Base-by-base conservation (phyloP, 2,329 filamentous ascomycete genomes). In the Microcera coccophila region DNA sequence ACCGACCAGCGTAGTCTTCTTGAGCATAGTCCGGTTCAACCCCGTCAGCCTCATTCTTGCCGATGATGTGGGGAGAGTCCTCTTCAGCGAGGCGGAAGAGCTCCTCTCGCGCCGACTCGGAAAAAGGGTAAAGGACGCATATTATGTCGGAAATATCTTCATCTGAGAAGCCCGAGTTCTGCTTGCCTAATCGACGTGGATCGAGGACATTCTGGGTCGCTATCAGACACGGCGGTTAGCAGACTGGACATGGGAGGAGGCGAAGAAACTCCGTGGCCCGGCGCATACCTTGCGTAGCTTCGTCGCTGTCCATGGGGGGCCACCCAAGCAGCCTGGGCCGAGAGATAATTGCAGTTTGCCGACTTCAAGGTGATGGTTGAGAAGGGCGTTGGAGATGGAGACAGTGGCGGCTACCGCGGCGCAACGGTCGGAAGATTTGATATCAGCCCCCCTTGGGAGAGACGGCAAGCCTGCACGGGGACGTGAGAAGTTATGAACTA, bases 61-160 rank as follows among this genome's bases (percentile, higher is more conserved):
- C 70, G 16, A 76, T 68, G 45, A 77, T 71, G 53, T 77, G 70
- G 19, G 68, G 71, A 26, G 69, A 72, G 48, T 68, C 65, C 45
- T 75, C 68, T 35, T 58, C 48, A 44, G 74, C 75, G 22, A 81
- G 68, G 4, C 68, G 64, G 47, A 66, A 62, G n/a, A 91, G 81
- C 54, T 90, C 86, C 49, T 74, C 72, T 50, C 84, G 82, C 16
- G 91, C 88, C 17, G 79, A 77, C 29, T 80, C 73, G 3, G 89
- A 87, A 52, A 80, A 81, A 10, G 91, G 90, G 54, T 94, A 83
- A 20, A 97, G 76, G 44, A 96, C 82, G 67, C 90, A 94, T 52
- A 95, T 80, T 54, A 96, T 88, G 66, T 96, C 90, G 48, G 87
- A 80, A 38, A 93, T 79, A 62, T 95, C 90, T 52, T 87, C 79